Evolutionary conservation across 495 filamentous ascomycete species (phyloP).

Genomic region (Sabuloglossum arenarium): DNA sequence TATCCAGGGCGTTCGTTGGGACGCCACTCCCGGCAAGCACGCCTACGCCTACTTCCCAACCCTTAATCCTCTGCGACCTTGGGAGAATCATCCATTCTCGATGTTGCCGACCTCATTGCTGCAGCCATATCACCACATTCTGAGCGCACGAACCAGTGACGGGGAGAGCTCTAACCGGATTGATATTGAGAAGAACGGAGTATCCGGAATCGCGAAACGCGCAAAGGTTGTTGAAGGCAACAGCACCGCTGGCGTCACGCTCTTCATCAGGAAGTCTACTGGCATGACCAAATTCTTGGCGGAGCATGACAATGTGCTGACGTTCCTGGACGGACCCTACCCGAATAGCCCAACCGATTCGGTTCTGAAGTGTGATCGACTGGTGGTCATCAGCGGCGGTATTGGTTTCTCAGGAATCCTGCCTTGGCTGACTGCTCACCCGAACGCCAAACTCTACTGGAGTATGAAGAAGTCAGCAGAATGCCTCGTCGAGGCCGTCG

Average conservation of each 20-base stretch:
- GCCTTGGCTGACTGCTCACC: constrained; percentile 57
- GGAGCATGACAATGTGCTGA: constrained; percentile 23
- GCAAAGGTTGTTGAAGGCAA: too few species aligned
- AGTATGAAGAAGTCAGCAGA: constrained; percentile 51
- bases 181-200: not conserved
- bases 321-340: constrained; percentile 48
- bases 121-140: not conserved
- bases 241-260: constrained; percentile 31
- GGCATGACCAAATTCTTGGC: constrained; percentile 63
- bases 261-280: constrained; percentile 64
- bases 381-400: constrained; percentile 56
- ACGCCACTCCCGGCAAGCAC: constrained; percentile 57
- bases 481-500: constrained; percentile 32
- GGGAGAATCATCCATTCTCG: constrained; percentile 86
- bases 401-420: constrained; percentile 88
- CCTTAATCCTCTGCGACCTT: constrained; percentile 29
- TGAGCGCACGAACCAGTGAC: not conserved
- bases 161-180: not conserved
- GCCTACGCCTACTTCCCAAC: constrained; percentile 58
- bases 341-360: constrained; percentile 69
- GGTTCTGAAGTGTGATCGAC: constrained; percentile 75
- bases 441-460: constrained; percentile 42
- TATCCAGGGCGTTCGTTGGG: constrained; percentile 42
- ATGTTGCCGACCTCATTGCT: constrained; percentile 50
- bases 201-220: not conserved